phyloP scores from a whole-genome alignment of 1,139 yeast species.

The Lodderomyces metapsilosis region DNA sequence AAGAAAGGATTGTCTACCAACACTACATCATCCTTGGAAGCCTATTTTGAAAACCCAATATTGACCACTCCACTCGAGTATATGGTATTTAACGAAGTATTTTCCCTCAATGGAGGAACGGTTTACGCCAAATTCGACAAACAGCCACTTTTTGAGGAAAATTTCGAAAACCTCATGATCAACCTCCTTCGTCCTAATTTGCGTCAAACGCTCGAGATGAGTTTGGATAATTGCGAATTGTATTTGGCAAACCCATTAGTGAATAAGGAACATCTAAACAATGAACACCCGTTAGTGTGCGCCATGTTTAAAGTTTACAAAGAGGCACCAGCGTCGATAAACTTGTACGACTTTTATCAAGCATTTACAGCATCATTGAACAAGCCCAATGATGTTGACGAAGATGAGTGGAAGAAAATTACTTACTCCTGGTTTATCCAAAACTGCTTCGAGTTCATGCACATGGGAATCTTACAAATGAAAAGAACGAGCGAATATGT shows the following conservation, averaged over 20 bases:
- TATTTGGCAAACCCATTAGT: constrained; percentile 29
- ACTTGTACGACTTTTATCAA: constrained; percentile 72
- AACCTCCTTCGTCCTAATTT: constrained; percentile 39
- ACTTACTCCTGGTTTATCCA: constrained; percentile 45
- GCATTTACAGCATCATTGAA: constrained; percentile 65
- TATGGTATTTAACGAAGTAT: constrained; percentile 37
- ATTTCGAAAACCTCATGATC: constrained; percentile 39
- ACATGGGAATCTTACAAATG: constrained; percentile 41
- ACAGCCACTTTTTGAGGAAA: constrained; percentile 32
- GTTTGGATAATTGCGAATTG: constrained; percentile 28
- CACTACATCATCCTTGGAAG: constrained; percentile 7
- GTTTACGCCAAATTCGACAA: constrained; percentile 15
- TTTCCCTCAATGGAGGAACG: constrained; percentile 36
- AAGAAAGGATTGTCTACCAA: constrained; percentile 8
- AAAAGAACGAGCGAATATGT: constrained; percentile 46
- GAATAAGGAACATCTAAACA: background rate
- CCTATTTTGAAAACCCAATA: constrained; percentile 18
- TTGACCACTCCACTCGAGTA: constrained; percentile 24
- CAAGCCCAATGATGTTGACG: constrained; percentile 12
- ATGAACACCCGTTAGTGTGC: constrained; percentile 45
- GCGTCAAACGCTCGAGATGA: constrained; percentile 31
- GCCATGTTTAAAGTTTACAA: constrained; percentile 68
- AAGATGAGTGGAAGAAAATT: constrained; percentile 40
- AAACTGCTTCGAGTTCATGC: constrained; percentile 39
- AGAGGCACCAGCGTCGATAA: constrained; percentile 75